Conservation (phyloP, 2,329 filamentous ascomycete genomes). For the Aspergillus bombycis region DNA sequence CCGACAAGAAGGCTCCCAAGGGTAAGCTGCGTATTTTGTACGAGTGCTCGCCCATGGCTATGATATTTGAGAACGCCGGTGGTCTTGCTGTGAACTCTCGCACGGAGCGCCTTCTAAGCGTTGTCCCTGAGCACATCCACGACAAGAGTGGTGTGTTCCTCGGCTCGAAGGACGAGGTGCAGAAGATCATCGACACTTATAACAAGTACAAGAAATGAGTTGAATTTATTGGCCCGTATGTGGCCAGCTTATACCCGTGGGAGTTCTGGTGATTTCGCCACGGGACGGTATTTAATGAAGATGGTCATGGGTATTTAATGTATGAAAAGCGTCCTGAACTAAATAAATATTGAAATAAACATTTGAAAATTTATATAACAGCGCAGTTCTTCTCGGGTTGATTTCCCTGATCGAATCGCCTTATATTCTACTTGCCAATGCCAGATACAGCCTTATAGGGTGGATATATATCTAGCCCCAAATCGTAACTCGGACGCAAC, state of each 20-base stretch:
- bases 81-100: constrained; percentile 89
- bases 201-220: constrained; percentile 51
- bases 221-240: background rate
- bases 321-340: constrained; percentile 1
- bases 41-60: constrained; percentile 98
- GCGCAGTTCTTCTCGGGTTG: background rate
- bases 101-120: constrained; percentile 87
- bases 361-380: background rate
- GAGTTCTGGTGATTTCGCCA: constrained; percentile 10
- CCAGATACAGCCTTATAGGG: background rate
- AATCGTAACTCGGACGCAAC: background rate
- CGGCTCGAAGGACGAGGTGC: constrained; percentile 90
- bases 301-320: constrained; percentile 8
- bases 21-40: constrained; percentile 97
- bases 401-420: background rate
- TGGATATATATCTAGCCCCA: background rate
- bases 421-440: background rate
- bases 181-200: constrained; percentile 89
- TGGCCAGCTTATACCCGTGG: constrained; percentile 12
- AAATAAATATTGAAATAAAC: background rate
- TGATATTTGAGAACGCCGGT: constrained; percentile 98
- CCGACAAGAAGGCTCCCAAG: constrained; percentile 98
- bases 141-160: constrained; percentile 95
- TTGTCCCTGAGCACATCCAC: constrained; percentile 90
- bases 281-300: background rate